A percentile compares a stretch with the other conserved stretches of the same genome.
These are phyloP conservation scores for Nannizziopsis barbatae DNA, from an alignment of 2,329 filamentous ascomycete species.

Conservation along the genomic window DNA sequence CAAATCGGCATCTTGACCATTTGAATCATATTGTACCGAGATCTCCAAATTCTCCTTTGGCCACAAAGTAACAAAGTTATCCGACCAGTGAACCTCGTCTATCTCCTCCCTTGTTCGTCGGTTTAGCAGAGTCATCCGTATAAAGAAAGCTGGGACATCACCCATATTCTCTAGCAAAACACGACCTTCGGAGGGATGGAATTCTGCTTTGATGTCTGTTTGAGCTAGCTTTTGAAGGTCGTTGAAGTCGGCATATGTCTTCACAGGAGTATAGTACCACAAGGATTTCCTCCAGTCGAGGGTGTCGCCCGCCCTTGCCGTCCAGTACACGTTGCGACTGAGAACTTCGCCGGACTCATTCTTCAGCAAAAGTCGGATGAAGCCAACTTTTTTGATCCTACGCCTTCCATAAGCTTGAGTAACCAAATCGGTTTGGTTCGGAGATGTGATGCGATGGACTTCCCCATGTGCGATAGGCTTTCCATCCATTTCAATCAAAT, in stretches of 20 bases:
- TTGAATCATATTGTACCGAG: constrained; percentile 21
- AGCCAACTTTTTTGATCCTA: too few species aligned
- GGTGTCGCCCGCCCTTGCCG: constrained; percentile 38
- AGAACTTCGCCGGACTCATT: constrained; percentile 28
- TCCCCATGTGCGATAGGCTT: constrained; percentile 29
- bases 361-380: constrained; percentile 5
- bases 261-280: constrained; percentile 51
- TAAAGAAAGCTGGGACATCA: constrained; percentile 46
- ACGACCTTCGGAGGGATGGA: constrained; percentile 12
- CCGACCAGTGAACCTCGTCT: constrained; percentile 46
- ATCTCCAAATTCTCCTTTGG: constrained; percentile 43
- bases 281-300: constrained; percentile 47
- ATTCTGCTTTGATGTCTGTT: constrained; percentile 27
- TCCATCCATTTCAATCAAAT: constrained; percentile 43
- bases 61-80: constrained; percentile 54
- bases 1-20: neutral
- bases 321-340: constrained; percentile 52
- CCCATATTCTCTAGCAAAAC: constrained; percentile 45
- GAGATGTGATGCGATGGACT: constrained; percentile 28
- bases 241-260: constrained; percentile 40
- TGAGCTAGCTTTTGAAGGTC: constrained; percentile 30
- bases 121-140: constrained; percentile 43
- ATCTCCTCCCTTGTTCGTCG: constrained; percentile 29
- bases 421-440: constrained; percentile 35
- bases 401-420: too few species aligned